Evolutionary conservation across 371 early-diverging fungal species (phyloP), one percentile per base, ranked within the genome.

Genomic region (Mortierella sp.): DNA sequence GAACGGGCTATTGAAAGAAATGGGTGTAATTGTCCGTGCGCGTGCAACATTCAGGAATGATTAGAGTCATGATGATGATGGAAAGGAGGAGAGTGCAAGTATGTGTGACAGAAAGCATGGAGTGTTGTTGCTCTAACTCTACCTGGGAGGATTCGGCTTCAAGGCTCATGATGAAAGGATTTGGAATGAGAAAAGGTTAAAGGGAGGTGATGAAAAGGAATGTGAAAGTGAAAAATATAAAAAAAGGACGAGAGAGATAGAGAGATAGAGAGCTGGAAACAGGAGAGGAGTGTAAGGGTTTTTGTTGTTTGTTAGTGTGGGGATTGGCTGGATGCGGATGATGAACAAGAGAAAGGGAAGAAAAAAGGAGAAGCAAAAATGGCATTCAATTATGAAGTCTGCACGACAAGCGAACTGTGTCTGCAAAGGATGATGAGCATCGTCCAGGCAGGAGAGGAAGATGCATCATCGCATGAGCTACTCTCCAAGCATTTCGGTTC

Each of bases 1-100:
- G 87, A 40, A 84, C 75, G 57, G 87, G 84, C 92, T 92, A 83
- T 59, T 70, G 35, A 16, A 8, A 43, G 24, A 35, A 4, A 51
- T 51, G 51, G 22, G n/a, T n/a, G 40, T 35, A 45, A 47, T 16
- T 18, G 64, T 32, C 37, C 24, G 66, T 26, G 59, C 52, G 22
- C 35, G 52, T 18, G 40, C 18, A 11, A 49, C 49, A 32, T 51
- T 24, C 18, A 37, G 22, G 40, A 58, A 52, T 8, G 47, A 18
- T 24, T 10, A 26, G 32, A n/a, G 6, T 37, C 8, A 22, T 30
- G 70, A 43, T n/a, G 37, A 54, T 54, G 24, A 26, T 54, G 54
- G 54, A 54, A 10, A 12, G 10, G 22, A 6, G 45, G 32, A 9
- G 45, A 40, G 26, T 24, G 20, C 3, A n/a, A 47, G 47, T 40